phyloP scores from a whole-genome alignment of 768 basidiomycete species.

The Clitopilus passeckerianus region DNA sequence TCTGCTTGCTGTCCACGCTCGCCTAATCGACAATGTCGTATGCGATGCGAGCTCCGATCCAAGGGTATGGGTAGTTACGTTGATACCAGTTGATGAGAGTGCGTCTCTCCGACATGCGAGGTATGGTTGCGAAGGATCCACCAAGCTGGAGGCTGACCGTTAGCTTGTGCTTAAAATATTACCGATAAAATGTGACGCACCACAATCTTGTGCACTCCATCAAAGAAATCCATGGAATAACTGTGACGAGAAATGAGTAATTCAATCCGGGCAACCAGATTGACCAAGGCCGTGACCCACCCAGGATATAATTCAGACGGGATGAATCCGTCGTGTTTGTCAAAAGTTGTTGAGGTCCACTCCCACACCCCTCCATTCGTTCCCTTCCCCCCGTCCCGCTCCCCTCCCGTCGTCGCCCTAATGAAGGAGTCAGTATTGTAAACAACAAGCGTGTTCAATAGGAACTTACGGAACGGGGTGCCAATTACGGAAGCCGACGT shows the following conservation, averaged over 20 bases:
- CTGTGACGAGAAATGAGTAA: conserved; percentile 24
- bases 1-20: neutral
- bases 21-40: conserved; percentile 28
- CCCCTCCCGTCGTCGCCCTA: conserved; percentile 66
- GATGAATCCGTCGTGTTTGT: conserved; percentile 68
- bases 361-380: conserved; percentile 98
- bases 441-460: neutral
- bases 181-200: conserved; percentile 40
- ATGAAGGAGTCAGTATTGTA: neutral
- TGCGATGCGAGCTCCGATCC: conserved; percentile 69
- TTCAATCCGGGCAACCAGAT: no score
- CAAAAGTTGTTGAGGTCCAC: conserved; percentile 86
- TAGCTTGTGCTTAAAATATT: conserved; percentile 2
- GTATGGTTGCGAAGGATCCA: conserved; percentile 84
- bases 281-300: conserved; percentile 26
- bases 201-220: conserved; percentile 80
- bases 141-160: conserved; percentile 55
- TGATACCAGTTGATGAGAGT: conserved; percentile 91
- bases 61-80: conserved; percentile 85
- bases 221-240: conserved; percentile 89
- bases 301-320: conserved; percentile 84
- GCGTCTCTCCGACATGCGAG: conserved; percentile 71
- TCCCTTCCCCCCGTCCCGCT: conserved; percentile 47
- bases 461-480: conserved; percentile 81
- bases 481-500: conserved; percentile 90